Evolutionary conservation across 495 filamentous ascomycete genomes (phyloP).

Genomic region (Daldinia concentrica): DNA sequence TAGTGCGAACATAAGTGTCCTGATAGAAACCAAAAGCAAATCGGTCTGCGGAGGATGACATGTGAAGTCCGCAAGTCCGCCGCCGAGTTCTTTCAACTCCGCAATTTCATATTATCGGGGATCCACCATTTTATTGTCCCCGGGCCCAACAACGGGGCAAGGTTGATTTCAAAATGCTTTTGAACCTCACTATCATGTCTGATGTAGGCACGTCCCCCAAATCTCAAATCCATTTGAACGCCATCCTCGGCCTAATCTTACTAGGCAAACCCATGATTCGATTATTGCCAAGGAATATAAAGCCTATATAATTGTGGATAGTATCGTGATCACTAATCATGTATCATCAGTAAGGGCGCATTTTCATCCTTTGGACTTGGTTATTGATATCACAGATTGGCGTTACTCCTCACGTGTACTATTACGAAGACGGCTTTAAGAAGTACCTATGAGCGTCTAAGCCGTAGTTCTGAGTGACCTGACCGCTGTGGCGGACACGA

Average conservation of each 20-base stretch:
- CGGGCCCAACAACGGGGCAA: not conserved
- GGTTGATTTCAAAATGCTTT: not conserved
- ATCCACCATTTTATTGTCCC: not conserved
- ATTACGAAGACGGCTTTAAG: not conserved
- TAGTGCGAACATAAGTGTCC: not conserved
- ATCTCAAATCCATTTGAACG: not conserved
- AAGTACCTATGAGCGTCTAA: not conserved
- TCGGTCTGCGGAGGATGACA: not conserved
- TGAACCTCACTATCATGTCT: not conserved
- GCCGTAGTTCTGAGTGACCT: slow-evolving; percentile 7
- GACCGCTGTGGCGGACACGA: slow-evolving; percentile 18
- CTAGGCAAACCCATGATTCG: not conserved
- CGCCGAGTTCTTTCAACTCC: slow-evolving; percentile 32
- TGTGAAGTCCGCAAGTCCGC: slow-evolving; percentile 41
- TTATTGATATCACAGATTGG: not conserved
- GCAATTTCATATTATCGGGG: slow-evolving; percentile 13
- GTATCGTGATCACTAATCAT: not conserved
- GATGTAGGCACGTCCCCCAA: not conserved
- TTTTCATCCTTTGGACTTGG: not conserved
- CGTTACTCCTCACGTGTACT: not conserved
- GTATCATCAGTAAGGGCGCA: not conserved
- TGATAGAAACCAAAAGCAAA: not conserved
- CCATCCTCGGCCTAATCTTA: not conserved
- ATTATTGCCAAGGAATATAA: not conserved
- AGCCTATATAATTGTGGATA: not conserved